These are phyloP conservation scores for Saraca asoca DNA, from an alignment of 331 rosid species.

Conservation along the genomic window DNA sequence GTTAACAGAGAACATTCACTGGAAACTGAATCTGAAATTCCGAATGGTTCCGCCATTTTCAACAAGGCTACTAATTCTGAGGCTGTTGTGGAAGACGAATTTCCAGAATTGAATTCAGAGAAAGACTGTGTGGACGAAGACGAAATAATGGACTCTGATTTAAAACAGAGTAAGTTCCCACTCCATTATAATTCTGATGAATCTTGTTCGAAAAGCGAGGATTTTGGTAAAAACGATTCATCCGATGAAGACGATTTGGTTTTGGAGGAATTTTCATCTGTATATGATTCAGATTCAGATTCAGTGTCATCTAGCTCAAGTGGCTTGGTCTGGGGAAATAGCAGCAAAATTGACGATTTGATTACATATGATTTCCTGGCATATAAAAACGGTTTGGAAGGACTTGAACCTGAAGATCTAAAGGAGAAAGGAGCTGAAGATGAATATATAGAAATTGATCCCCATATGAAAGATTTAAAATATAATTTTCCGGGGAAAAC, in stretches of 20 bases:
- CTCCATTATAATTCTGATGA: conserved; percentile 23
- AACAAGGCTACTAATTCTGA: background rate
- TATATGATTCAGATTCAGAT: conserved; percentile 52
- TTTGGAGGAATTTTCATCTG: conserved; percentile 41
- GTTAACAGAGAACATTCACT: too few species aligned
- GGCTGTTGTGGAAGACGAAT: background rate
- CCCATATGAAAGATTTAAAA: conserved; percentile 20
- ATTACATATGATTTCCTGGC: conserved; percentile 38
- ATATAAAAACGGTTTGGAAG: conserved; percentile 28
- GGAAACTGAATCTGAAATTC: background rate
- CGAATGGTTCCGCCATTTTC: conserved; percentile 13
- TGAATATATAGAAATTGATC: conserved; percentile 46
- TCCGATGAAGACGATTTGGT: conserved; percentile 46
- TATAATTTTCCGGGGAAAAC: background rate
- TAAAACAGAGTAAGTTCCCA: conserved; percentile 13
- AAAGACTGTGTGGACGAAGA: conserved; percentile 13
- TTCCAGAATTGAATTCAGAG: conserved; percentile 21
- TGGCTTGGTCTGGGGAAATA: conserved; percentile 42
- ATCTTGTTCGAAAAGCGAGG: conserved; percentile 29
- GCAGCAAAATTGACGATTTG: conserved; percentile 37
- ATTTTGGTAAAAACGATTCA: conserved; percentile 41
- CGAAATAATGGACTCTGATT: conserved; percentile 28
- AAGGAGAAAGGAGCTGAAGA: conserved; percentile 34
- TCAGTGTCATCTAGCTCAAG: conserved; percentile 51
- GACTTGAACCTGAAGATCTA: conserved; percentile 37